Evolutionary conservation across 345 rosid genomes (phyloP).

Genomic region (Populus alba): DNA sequence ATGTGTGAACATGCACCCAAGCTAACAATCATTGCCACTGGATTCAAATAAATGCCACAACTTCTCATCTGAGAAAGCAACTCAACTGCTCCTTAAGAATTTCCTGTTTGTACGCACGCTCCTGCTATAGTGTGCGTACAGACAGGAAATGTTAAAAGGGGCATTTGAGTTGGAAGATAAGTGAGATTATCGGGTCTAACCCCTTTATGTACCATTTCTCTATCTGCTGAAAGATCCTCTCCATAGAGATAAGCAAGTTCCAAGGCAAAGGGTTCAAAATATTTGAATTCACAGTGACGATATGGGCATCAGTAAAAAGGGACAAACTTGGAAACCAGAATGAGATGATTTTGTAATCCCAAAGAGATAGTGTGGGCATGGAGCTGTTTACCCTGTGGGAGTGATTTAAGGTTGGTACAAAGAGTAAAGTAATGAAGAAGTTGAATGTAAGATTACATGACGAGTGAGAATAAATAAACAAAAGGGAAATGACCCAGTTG

Average conservation of each 20-base stretch:
- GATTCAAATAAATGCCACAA: slow-evolving; percentile 38
- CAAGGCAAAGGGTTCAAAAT: slow-evolving; percentile 53
- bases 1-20: slow-evolving; percentile 66
- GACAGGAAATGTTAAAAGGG: too few species aligned
- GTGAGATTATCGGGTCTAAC: slow-evolving; percentile 66
- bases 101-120: slow-evolving; percentile 47
- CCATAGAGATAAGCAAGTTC: slow-evolving; percentile 57
- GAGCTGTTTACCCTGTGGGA: slow-evolving; percentile 48
- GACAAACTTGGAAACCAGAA: slow-evolving; percentile 64
- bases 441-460: slow-evolving; percentile 29
- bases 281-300: slow-evolving; percentile 37
- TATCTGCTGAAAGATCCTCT: slow-evolving; percentile 49
- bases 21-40: slow-evolving; percentile 53
- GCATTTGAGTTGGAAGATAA: slow-evolving; percentile 23
- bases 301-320: slow-evolving; percentile 51
- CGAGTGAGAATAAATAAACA: not conserved
- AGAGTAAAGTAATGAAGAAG: slow-evolving; percentile 43
- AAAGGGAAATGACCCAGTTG: not conserved
- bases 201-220: slow-evolving; percentile 51
- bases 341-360: slow-evolving; percentile 51
- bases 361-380: slow-evolving; percentile 46
- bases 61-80: slow-evolving; percentile 53
- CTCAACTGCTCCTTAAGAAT: slow-evolving; percentile 47
- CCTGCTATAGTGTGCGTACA: slow-evolving; percentile 53
- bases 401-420: slow-evolving; percentile 38